These are phyloP conservation scores for Naganishia friedmannii DNA, from an alignment of 768 basidiomycete genomes.

Conservation along the genomic window DNA sequence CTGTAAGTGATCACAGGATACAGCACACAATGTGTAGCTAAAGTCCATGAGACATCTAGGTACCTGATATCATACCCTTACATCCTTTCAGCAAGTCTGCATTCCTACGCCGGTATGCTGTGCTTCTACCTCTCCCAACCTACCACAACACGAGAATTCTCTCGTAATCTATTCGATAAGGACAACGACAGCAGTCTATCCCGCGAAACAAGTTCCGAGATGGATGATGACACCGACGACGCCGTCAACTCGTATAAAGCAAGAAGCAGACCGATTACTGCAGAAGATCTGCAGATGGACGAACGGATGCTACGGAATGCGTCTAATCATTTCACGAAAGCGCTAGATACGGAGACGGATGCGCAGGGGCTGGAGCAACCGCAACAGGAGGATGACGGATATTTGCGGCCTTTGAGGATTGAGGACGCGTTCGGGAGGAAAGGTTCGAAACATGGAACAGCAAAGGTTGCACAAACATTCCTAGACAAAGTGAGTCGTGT, in stretches of 20 bases:
- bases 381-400: neutral
- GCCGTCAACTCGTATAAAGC: neutral
- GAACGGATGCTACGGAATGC: conserved; percentile 12
- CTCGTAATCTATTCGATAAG: neutral
- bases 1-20: conserved; percentile 64
- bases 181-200: neutral
- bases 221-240: neutral
- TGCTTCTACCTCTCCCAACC: conserved; percentile 57
- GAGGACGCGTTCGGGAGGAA: neutral
- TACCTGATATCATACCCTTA: conserved; percentile 85
- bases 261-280: neutral
- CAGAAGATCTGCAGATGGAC: conserved; percentile 1
- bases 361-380: neutral
- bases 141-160: neutral
- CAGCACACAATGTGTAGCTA: too few relatives aligned
- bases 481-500: conserved; percentile 16
- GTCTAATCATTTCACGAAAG: conserved; percentile 17
- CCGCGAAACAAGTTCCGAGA: neutral
- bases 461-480: conserved; percentile 20
- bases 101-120: conserved; percentile 77
- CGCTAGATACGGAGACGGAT: conserved; percentile 26
- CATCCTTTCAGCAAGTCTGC: conserved; percentile 73
- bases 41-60: conserved; percentile 42
- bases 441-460: neutral
- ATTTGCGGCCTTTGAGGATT: neutral